A percentile compares a stretch with the other conserved stretches of the same genome.
phyloP scores from a whole-genome alignment of 2,329 filamentous ascomycete genomes.

The Penicillium expansum region DNA sequence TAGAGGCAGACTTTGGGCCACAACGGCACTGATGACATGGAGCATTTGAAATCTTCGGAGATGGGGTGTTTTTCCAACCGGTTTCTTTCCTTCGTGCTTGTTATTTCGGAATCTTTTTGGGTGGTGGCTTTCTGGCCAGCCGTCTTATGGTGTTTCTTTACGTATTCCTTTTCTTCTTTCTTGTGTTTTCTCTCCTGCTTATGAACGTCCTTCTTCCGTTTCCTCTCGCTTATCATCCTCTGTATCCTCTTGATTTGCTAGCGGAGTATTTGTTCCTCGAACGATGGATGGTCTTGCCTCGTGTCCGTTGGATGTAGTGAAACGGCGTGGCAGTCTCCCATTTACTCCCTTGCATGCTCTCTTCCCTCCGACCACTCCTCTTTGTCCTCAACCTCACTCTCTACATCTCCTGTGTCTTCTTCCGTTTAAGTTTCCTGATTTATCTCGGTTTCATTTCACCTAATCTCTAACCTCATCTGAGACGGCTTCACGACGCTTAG shows the following conservation, averaged over 20 bases:
- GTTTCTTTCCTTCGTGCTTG: slow-evolving; percentile 26
- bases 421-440: slow-evolving; percentile 23
- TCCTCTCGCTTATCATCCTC: slow-evolving; percentile 10
- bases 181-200: slow-evolving; percentile 20
- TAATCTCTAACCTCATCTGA: slow-evolving; percentile 27
- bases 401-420: slow-evolving; percentile 32
- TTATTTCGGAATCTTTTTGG: slow-evolving; percentile 43
- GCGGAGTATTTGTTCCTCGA: slow-evolving; percentile 12
- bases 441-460: slow-evolving; percentile 28
- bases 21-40: slow-evolving; percentile 41
- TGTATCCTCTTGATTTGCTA: slow-evolving; percentile 16
- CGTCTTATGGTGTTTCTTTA: slow-evolving; percentile 29
- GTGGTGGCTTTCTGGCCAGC: slow-evolving; percentile 23
- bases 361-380: slow-evolving; percentile 11
- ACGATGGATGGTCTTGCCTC: slow-evolving; percentile 2
- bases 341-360: slow-evolving; percentile 4
- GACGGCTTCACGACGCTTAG: slow-evolving; percentile 24
- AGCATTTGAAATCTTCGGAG: slow-evolving; percentile 40
- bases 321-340: slow-evolving; percentile 27
- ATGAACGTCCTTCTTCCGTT: slow-evolving; percentile 24
- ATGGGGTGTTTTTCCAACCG: slow-evolving; percentile 39
- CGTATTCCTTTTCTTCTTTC: slow-evolving; percentile 21
- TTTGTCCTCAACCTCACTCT: slow-evolving; percentile 27
- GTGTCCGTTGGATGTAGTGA: slow-evolving; percentile 33
- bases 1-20: slow-evolving; percentile 62